Base-by-base conservation (phyloP, 164 flowering plant genomes). In the Annona cherimola region DNA sequence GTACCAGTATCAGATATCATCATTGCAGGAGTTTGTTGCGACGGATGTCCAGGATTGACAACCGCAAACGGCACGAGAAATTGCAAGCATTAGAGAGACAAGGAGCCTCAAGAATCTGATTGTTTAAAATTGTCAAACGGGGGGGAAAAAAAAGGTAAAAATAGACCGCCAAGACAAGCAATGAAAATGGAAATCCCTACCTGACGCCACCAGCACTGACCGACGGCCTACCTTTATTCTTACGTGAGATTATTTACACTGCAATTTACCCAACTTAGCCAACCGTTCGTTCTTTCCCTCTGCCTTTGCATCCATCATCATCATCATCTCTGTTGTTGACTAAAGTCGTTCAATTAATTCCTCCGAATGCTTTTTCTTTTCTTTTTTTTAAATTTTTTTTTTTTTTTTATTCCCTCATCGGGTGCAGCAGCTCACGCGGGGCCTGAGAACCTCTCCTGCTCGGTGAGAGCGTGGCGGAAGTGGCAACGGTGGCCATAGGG, bases 401-500 rank as follows among this genome's bases (percentile, higher is more conserved):
- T 26, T 26, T 26, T 26, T 26, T 26, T 26, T 26, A 26, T 26
- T 26, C 35, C 35, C 35, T 26, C 35, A 45, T 5, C 16, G n/a
- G 42, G 70, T 18, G 7, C 35, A 26, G 35, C 35, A 26, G 35
- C 59, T 68, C 19, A 68, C 54, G 63, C 40, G 19, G 20, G 75
- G 42, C 78, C 79, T 71, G 80, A 77, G 71, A 79, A 69, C 76
- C 81, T 84, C 76, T 93, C 98, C 69, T 86, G 77, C 18, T 89
- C 91, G 19, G 96, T 83, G 66, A 93, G 87, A 35, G 89, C 83
- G 73, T 93, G 98, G 69, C 95, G 97, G 75, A 93, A 93, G 77
- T 93, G 97, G 83, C 98, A 93, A 67, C 98, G 95, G 73, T 91
- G 97, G 66, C 97, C 98, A 60, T 93, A 93, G 5, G 98, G 98